phyloP scores from a whole-genome alignment of 2,329 filamentous ascomycete genomes.

The Ampelomyces quisqualis region DNA sequence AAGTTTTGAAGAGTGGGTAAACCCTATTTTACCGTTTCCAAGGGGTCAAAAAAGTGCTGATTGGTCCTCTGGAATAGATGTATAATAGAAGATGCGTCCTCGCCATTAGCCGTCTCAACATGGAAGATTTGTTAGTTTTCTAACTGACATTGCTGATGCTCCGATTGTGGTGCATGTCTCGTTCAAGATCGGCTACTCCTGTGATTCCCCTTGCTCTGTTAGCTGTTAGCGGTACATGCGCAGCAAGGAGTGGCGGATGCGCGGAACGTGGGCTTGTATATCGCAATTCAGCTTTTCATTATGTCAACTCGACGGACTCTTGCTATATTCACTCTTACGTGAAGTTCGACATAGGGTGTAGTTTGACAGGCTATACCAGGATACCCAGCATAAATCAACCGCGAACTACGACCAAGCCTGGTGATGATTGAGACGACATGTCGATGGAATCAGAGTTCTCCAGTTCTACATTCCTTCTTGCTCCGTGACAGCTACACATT shows the following conservation, averaged over 20 bases:
- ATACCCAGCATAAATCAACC: too few species aligned
- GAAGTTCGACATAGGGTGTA: not conserved
- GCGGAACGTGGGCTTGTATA: constrained; percentile 25
- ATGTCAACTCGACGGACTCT: constrained; percentile 5
- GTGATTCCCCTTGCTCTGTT: constrained; percentile 23
- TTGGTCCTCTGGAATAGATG: constrained; percentile 42
- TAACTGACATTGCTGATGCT: constrained; percentile 18
- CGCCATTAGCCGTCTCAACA: constrained; percentile 45
- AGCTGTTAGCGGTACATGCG: constrained; percentile 30
- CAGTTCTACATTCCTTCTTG: too few species aligned
- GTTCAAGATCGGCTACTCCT: constrained; percentile 14
- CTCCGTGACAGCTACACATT: too few species aligned
- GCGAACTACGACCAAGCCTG: too few species aligned
- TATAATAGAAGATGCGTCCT: constrained; percentile 46
- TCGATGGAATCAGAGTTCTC: too few species aligned
- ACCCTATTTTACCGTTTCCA: constrained; percentile 40
- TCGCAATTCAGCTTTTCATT: constrained; percentile 25
- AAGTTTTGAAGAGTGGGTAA: constrained; percentile 39
- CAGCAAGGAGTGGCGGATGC: constrained; percentile 11
- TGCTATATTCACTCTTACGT: not conserved
- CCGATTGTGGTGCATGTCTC: constrained; percentile 14
- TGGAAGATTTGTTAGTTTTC: constrained; percentile 35
- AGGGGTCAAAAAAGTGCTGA: constrained; percentile 43
- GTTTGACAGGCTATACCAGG: not conserved
- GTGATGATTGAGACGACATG: too few species aligned